These are phyloP conservation scores for Chrysanthemum makinoi DNA, from an alignment of 129 eudicot species.

Conservation along the genomic window DNA sequence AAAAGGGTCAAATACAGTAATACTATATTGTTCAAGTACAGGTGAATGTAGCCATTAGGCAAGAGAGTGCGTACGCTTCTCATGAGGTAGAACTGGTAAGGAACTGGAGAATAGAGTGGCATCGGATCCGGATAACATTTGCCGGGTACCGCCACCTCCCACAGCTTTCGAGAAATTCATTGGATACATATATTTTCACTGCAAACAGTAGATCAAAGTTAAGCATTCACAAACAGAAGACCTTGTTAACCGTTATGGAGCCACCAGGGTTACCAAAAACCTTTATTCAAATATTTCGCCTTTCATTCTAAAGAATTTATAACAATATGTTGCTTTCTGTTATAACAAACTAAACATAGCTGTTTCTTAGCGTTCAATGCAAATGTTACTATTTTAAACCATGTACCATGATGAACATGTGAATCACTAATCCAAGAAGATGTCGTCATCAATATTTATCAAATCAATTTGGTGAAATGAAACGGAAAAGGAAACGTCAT, in stretches of 20 bases:
- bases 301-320: no score
- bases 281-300: no score
- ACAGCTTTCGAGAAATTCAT: constrained; percentile 40
- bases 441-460: constrained; percentile 2
- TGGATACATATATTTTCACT: constrained; percentile 20
- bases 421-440: constrained; percentile 8
- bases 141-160: constrained; percentile 35
- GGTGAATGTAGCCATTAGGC: background rate
- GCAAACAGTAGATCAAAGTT: constrained; percentile 14
- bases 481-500: constrained; percentile 6
- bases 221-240: background rate
- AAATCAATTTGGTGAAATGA: background rate
- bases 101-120: constrained; percentile 69
- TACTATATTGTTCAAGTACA: background rate
- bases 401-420: constrained; percentile 1
- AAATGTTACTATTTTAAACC: constrained; percentile 1
- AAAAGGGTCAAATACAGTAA: constrained; percentile 6
- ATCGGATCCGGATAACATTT: constrained; percentile 33
- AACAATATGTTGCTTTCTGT: no score
- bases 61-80: constrained; percentile 48
- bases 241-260: no score
- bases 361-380: constrained; percentile 5
- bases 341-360: background rate
- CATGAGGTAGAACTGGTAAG: constrained; percentile 75
- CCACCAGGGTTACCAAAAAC: no score